phyloP scores from a whole-genome alignment of 1,284 basidiomycete species.

The Tilletiaria anomala region DNA sequence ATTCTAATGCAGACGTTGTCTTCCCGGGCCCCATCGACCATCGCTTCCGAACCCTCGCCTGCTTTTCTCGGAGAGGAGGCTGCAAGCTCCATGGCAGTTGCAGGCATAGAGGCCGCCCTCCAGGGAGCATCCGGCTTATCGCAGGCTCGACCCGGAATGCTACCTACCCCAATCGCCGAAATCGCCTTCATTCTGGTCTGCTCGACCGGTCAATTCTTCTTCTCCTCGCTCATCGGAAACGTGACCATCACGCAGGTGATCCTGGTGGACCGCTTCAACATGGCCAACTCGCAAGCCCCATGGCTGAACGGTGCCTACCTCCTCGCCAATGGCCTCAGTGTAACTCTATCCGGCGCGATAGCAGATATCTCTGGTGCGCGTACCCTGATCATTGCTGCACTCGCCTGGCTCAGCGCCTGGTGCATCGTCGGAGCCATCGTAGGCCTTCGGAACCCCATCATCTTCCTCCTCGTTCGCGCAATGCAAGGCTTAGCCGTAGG shows the following conservation, averaged over 20 bases:
- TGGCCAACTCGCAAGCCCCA: constrained; percentile 6
- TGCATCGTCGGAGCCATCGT: constrained; percentile 1
- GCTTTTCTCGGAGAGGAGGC: too few relatives aligned
- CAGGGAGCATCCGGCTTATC: too few relatives aligned
- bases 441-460: constrained; percentile 3
- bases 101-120: too few relatives aligned
- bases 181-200: constrained; percentile 10
- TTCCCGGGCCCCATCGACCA: too few relatives aligned
- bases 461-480: constrained; percentile 11
- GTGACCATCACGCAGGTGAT: constrained; percentile 3
- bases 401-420: constrained; percentile 5
- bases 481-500: constrained; percentile 9
- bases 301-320: constrained; percentile 11
- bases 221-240: constrained; percentile 6
- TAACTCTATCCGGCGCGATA: constrained; percentile 9
- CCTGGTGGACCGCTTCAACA: constrained; percentile 2
- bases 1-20: too few relatives aligned
- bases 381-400: constrained; percentile 4
- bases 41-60: too few relatives aligned
- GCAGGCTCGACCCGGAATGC: constrained; percentile 4
- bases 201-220: constrained; percentile 6
- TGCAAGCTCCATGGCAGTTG: too few relatives aligned
- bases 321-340: constrained; percentile 10
- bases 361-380: constrained; percentile 7
- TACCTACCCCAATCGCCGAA: constrained; percentile 3